Evolutionary conservation across 768 basidiomycete genomes (phyloP), one percentile per base, ranked within the genome.

Genomic region (Saitozyma podzolica): DNA sequence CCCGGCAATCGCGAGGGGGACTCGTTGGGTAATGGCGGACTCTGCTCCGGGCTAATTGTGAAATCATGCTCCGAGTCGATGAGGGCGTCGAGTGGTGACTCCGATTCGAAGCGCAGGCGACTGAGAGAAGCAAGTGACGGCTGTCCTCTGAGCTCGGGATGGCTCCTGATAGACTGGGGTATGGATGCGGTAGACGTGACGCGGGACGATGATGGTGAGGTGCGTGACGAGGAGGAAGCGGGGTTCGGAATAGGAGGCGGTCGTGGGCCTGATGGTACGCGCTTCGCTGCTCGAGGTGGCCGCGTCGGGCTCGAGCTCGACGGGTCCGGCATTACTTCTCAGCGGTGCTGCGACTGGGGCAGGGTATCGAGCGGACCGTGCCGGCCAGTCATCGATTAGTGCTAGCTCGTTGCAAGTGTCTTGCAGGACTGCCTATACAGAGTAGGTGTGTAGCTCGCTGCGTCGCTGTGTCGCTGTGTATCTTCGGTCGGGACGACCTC

Each of bases 41-140:
- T 65, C 9, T 41, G 45, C 40, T 66, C 67, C 9, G 67, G 64
- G 62, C 67, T 66, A 17, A 58, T 42, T 9, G 66, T 65, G 39
- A 61, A 71, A 29, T 62, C 67, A 55, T 58, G 55, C 48, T 67
- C 67, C 7, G 67, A 50, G 50, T 58, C 62, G 6, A 66, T 50
- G 9, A 64, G 59, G 3, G 60, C 53, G 40, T 63, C 65, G 37
- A 69, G 49, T 8, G 59, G 56, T 5, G 64, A 49, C 7, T 59
- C 59, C 29, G 41, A 14, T 5, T 6, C 20, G 20, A 39, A 45
- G n/a, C 51, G 13, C n/a, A 43, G 40, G 17, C 11, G 14, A 52
- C 20, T 14, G 50, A 43, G 16, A 20, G 13, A 60, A 29, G 14
- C 13, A 39, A 11, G 29, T 8, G 59, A 52, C 9, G 40, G 42